Conservation (phyloP, 371 early-diverging fungal species). For the Mucor circinelloides region DNA sequence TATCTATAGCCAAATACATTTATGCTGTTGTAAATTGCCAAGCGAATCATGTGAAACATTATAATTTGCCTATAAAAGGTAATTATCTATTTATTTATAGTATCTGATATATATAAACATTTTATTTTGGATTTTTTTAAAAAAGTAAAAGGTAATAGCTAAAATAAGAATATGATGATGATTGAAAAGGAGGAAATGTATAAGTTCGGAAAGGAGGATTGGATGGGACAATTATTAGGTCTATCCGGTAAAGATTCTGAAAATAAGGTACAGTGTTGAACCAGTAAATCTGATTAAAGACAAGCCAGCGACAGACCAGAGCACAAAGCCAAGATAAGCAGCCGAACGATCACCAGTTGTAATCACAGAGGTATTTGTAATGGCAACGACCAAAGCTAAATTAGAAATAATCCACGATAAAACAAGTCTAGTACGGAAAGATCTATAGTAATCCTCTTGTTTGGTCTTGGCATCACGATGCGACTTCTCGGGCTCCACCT, state of each 20-base stretch:
- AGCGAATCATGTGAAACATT: too few relatives aligned
- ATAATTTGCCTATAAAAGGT: too few relatives aligned
- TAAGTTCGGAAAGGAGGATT: background rate
- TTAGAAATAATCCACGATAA: constrained; percentile 87
- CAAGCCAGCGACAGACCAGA: constrained; percentile 87
- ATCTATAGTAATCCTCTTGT: constrained; percentile 88
- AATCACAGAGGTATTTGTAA: constrained; percentile 51
- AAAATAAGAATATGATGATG: background rate
- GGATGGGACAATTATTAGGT: background rate
- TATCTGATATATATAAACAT: too few relatives aligned
- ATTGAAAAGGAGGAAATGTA: background rate
- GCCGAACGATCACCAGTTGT: constrained; percentile 27
- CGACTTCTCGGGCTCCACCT: constrained; percentile 52
- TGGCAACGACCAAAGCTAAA: constrained; percentile 65
- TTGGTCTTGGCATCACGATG: constrained; percentile 79
- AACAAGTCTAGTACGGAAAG: constrained; percentile 86
- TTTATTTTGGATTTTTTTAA: too few relatives aligned
- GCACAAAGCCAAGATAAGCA: constrained; percentile 78
- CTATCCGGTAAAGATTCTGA: constrained; percentile 53
- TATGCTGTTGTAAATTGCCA: too few relatives aligned
- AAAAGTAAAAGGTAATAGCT: too few relatives aligned
- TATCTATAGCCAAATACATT: too few relatives aligned
- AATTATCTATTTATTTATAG: too few relatives aligned
- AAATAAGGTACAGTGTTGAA: constrained; percentile 71
- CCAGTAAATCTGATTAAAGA: constrained; percentile 83